phyloP scores from a whole-genome alignment of 441 rosid genomes.

The Euphorbia schlechtendalii region DNA sequence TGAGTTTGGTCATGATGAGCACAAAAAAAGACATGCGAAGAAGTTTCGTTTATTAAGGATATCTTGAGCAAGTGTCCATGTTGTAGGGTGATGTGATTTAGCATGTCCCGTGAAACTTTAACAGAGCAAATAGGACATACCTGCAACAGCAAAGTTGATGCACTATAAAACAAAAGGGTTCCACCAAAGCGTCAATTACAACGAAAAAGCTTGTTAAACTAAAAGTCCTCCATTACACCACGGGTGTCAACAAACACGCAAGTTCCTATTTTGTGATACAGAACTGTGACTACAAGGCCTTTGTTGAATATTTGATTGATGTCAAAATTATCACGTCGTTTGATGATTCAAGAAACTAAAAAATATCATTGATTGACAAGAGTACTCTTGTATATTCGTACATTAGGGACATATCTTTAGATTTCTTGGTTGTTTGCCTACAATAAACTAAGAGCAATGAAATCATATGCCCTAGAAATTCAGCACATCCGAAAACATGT shows the following conservation, averaged over 20 bases:
- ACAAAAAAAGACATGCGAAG: neutral
- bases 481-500: neutral
- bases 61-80: slow-evolving; percentile 58
- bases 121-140: slow-evolving; percentile 55
- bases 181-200: slow-evolving; percentile 11
- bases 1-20: slow-evolving; percentile 1
- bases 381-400: too few relatives aligned
- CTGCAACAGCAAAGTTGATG: slow-evolving; percentile 32
- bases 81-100: slow-evolving; percentile 48
- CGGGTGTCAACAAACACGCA: neutral
- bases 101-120: slow-evolving; percentile 46
- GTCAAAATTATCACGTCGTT: too few relatives aligned
- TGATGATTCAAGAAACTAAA: too few relatives aligned
- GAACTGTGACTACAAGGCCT: too few relatives aligned
- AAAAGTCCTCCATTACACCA: slow-evolving; percentile 2
- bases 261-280: too few relatives aligned
- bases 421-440: too few relatives aligned
- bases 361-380: too few relatives aligned
- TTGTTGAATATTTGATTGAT: too few relatives aligned
- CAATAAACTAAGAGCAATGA: too few relatives aligned
- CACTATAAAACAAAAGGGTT: slow-evolving; percentile 18
- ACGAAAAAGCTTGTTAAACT: slow-evolving; percentile 5
- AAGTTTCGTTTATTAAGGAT: slow-evolving; percentile 33
- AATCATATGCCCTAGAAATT: neutral
- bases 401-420: too few relatives aligned